Conservation (phyloP, 768 basidiomycete species). For the Gloeostereum incarnatum region DNA sequence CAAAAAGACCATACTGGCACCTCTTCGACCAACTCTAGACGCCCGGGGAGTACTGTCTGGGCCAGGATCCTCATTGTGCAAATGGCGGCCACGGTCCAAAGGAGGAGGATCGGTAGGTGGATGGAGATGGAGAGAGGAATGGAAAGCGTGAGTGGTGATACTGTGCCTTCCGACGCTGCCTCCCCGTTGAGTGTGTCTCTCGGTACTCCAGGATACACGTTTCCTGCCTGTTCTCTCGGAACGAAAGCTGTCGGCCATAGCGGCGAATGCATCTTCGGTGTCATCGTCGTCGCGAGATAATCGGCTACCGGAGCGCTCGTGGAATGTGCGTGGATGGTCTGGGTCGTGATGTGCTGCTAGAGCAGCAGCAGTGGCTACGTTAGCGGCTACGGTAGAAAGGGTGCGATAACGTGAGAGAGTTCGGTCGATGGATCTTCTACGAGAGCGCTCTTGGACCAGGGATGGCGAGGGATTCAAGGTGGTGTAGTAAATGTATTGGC, state of each 20-base stretch:
- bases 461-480: conserved; percentile 23
- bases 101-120: no score
- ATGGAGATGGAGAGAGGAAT: no score
- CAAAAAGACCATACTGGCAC: conserved; percentile 77
- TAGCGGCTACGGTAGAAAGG: conserved; percentile 58
- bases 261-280: conserved; percentile 43
- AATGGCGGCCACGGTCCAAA: conserved; percentile 36
- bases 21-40: conserved; percentile 55
- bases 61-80: conserved; percentile 23
- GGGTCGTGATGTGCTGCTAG: conserved; percentile 57
- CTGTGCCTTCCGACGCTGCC: conserved; percentile 35
- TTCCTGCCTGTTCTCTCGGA: conserved; percentile 54
- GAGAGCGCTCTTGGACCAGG: conserved; percentile 29
- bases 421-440: conserved; percentile 43
- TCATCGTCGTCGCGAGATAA: conserved; percentile 17
- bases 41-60: conserved; percentile 15
- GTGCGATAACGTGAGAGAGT: conserved; percentile 57
- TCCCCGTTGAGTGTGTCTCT: conserved; percentile 32
- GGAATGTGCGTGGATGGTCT: conserved; percentile 18
- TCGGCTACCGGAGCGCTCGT: conserved; percentile 11
- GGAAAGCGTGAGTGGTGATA: no score
- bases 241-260: conserved; percentile 66
- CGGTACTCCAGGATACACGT: conserved; percentile 62
- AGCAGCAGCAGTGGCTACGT: conserved; percentile 64
- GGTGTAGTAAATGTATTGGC: conserved; percentile 78